A percentile compares a stretch with the other conserved stretches of the same genome.
Conservation (phyloP, 139 green algal genomes). For the Pseudopediastrum boryanum region DNA sequence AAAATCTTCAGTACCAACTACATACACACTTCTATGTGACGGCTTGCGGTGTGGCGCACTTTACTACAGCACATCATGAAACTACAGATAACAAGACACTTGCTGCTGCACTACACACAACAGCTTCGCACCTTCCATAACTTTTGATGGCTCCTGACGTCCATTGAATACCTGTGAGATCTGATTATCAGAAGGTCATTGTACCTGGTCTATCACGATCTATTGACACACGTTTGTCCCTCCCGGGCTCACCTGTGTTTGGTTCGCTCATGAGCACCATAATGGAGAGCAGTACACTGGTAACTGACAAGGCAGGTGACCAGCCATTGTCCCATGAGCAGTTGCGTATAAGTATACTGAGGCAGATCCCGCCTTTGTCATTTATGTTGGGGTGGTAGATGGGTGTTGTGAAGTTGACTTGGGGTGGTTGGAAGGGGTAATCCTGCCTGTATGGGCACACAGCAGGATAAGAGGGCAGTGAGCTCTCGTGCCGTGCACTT, state of each 20-base stretch:
- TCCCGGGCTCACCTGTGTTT: slow-evolving; percentile 13
- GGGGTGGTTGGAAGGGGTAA: slow-evolving; percentile 39
- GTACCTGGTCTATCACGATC: not conserved
- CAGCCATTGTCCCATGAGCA: slow-evolving; percentile 41
- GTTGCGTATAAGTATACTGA: slow-evolving; percentile 34
- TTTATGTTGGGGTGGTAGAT: slow-evolving; percentile 45
- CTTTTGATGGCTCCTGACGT: not conserved
- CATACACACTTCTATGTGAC: too few species aligned
- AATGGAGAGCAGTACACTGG: slow-evolving; percentile 31
- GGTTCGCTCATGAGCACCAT: slow-evolving; percentile 31
- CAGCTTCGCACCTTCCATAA: not conserved
- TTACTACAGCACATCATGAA: not conserved
- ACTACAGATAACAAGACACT: not conserved
- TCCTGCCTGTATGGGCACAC: not conserved
- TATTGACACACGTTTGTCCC: not conserved
- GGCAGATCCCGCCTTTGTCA: slow-evolving; percentile 39
- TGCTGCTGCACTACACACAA: not conserved
- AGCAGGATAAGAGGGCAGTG: not conserved
- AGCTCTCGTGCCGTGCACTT: too few species aligned
- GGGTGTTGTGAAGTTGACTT: slow-evolving; percentile 39
- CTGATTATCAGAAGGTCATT: not conserved
- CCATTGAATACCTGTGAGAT: not conserved
- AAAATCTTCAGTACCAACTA: too few species aligned
- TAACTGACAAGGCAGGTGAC: slow-evolving; percentile 27
- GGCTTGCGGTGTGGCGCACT: too few species aligned